A percentile compares a stretch with the other conserved stretches of the same genome.
phyloP scores from a whole-genome alignment of 2,329 filamentous ascomycete genomes.

The Neonectria magnoliae region DNA sequence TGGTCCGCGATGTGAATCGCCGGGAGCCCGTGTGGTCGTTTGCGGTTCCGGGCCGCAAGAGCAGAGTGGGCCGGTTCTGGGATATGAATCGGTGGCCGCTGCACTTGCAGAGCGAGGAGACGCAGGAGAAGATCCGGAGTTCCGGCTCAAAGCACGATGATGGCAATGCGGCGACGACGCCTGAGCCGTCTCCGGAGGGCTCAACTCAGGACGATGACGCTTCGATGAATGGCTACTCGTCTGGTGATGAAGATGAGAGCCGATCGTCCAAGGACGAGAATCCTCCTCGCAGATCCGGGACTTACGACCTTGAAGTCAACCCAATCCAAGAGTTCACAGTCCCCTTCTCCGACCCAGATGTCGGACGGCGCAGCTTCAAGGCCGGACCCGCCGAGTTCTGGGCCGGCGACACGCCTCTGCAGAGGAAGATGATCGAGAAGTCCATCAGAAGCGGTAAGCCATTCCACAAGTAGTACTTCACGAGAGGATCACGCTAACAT shows the following conservation, averaged over 20 bases:
- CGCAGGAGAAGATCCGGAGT: slow-evolving; percentile 42
- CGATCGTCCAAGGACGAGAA: not conserved
- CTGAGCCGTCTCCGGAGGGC: not conserved
- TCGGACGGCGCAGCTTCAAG: slow-evolving; percentile 35
- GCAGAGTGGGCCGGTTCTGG: slow-evolving; percentile 50
- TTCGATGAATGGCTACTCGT: not conserved
- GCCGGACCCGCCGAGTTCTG: slow-evolving; percentile 41
- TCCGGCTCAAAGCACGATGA: not conserved
- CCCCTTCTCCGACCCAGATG: slow-evolving; percentile 27
- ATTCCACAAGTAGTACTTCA: slow-evolving; percentile 4
- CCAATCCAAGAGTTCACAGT: slow-evolving; percentile 21
- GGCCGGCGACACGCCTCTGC: slow-evolving; percentile 44
- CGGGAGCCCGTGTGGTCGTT: slow-evolving; percentile 48
- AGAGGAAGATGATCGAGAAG: slow-evolving; percentile 41
- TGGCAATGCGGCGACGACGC: not conserved
- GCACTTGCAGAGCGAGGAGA: slow-evolving; percentile 48
- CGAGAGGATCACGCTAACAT: not conserved
- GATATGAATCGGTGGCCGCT: slow-evolving; percentile 60
- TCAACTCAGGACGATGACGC: not conserved
- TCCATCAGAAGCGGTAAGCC: slow-evolving; percentile 34
- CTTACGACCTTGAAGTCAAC: not conserved
- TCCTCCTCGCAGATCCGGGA: not conserved
- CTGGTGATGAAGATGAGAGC: not conserved
- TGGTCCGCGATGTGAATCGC: slow-evolving; percentile 26
- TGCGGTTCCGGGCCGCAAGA: slow-evolving; percentile 38